phyloP scores from a whole-genome alignment of 1,139 yeast species.

The Geotrichum reessii region DNA sequence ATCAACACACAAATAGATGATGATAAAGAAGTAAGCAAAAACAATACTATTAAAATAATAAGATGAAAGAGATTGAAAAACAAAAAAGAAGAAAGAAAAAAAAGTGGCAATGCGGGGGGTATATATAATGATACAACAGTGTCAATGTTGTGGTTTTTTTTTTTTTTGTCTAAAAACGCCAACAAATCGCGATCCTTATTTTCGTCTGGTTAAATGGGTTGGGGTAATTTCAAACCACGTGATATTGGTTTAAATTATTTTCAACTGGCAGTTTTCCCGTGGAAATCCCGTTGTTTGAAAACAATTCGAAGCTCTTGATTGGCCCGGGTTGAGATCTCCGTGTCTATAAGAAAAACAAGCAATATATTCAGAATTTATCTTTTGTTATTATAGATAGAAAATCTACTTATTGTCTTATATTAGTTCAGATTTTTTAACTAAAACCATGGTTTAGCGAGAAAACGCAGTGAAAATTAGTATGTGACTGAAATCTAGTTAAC shows the following conservation, averaged over 20 bases:
- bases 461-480: too few species aligned
- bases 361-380: not conserved
- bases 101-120: not conserved
- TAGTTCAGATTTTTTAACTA: too few species aligned
- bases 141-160: not conserved
- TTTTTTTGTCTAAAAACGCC: too few species aligned
- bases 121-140: not conserved
- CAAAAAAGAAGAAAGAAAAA: not conserved
- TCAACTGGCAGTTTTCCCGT: not conserved
- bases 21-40: not conserved
- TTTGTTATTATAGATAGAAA: too few species aligned
- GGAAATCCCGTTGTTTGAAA: not conserved
- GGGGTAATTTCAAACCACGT: not conserved
- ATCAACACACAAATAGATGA: not conserved
- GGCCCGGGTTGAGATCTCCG: not conserved
- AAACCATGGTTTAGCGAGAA: too few species aligned
- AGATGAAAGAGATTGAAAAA: not conserved
- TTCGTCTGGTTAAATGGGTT: not conserved
- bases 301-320: not conserved
- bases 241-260: not conserved
- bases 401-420: too few species aligned
- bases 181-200: not conserved
- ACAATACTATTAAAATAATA: too few species aligned
- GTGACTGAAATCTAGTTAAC: too few species aligned
- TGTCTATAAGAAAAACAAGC: not conserved